Conservation (phyloP, 192 early-diverging fungal species). For the Funneliformis mosseae region DNA sequence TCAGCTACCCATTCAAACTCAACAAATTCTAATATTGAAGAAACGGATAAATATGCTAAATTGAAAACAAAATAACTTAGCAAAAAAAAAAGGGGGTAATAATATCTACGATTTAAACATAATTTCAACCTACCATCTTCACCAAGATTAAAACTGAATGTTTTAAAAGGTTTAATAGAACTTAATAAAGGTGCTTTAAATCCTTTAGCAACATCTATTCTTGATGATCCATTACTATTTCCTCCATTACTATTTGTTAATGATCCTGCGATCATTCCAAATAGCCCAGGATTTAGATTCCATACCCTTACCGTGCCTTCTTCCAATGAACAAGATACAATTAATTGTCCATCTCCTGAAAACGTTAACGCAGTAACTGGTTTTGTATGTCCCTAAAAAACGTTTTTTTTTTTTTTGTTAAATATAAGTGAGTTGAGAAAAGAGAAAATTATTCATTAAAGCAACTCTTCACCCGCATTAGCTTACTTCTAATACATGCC, state of each 20-base stretch:
- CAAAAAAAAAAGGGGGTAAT: not conserved
- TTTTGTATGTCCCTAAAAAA: conserved; percentile 63
- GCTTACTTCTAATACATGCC: conserved; percentile 70
- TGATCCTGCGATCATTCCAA: conserved; percentile 65
- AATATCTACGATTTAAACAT: not conserved
- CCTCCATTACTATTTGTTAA: conserved; percentile 6
- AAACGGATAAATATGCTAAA: conserved; percentile 32
- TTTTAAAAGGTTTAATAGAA: conserved; percentile 11
- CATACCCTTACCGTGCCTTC: conserved; percentile 75
- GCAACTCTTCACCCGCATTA: not conserved
- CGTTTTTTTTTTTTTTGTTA: not conserved
- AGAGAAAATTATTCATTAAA: too few species aligned
- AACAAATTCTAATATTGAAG: conserved; percentile 40
- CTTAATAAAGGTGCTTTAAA: conserved; percentile 17
- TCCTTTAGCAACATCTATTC: conserved; percentile 11
- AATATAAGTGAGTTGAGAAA: not conserved
- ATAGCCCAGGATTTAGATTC: conserved; percentile 71
- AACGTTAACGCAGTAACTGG: conserved; percentile 71
- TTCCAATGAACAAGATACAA: conserved; percentile 69
- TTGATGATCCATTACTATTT: not conserved
- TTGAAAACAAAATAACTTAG: not conserved
- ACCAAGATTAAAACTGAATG: conserved; percentile 41
- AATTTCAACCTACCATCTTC: conserved; percentile 37
- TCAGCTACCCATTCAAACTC: conserved; percentile 56
- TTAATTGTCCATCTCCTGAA: conserved; percentile 76